Evolutionary conservation across 257 asterid species (phyloP).

Genomic region (Primulina huaijiensis): DNA sequence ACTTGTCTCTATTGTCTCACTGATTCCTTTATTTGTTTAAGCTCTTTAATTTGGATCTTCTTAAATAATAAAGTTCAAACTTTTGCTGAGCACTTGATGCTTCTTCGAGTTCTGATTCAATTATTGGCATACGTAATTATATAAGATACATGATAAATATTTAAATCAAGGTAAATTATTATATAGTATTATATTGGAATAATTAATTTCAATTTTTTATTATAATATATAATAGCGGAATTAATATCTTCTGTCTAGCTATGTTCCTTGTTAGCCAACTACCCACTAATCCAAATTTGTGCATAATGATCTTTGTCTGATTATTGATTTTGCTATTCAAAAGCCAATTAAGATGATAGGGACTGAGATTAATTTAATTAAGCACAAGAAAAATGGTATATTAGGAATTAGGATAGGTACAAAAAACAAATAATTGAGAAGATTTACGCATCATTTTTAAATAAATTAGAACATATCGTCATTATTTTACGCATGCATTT

Average conservation of each 20-base stretch:
- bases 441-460: conserved; percentile 8
- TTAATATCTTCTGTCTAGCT: background rate
- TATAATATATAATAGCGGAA: too few species aligned
- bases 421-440: conserved; percentile 39
- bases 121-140: too few species aligned
- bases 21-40: background rate
- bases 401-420: background rate
- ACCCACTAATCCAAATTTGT: conserved; percentile 7
- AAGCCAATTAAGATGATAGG: conserved; percentile 26
- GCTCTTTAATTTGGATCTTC: background rate
- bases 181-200: too few species aligned
- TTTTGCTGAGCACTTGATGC: background rate
- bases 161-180: too few species aligned
- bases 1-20: background rate
- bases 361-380: conserved; percentile 29
- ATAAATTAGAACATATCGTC: too few species aligned
- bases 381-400: conserved; percentile 25
- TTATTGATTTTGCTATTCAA: background rate
- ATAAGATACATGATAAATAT: too few species aligned
- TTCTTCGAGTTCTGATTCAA: background rate
- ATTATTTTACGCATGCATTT: too few species aligned
- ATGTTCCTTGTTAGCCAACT: conserved; percentile 36
- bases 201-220: too few species aligned
- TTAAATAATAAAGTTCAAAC: too few species aligned
- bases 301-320: background rate